Base-by-base conservation (phyloP, 2,329 filamentous ascomycete species). In the Blumeria hordei region DNA sequence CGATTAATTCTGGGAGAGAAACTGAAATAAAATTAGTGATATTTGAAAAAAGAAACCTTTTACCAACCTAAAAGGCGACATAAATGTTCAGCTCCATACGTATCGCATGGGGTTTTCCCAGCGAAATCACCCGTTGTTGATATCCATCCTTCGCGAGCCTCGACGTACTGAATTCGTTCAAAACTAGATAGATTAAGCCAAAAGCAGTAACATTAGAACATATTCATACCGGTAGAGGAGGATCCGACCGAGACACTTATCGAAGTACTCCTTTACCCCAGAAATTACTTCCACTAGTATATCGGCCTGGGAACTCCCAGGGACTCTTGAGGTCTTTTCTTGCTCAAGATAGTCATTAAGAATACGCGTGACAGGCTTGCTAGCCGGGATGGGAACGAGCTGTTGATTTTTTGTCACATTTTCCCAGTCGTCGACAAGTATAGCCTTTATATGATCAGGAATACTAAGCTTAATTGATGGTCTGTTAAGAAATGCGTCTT, bases 361-460 rank as follows among this genome's bases (percentile, higher is more conserved):
- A 58, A 98, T 86, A 60, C 78, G 71, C 59, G 76, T 78, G 57
- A 92, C 86, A 0, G 90, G 80, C 54, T 82, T 77, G 33, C 75
- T 72, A 50, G 87, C 81, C 0, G 92, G 92, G 14, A 98, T 73
- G 1, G 85, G 81, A 35, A 95, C 86, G 3, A 96, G 79, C 65
- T 90, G 85, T 61, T 87, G 79, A 65, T 93, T 92, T 70, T 95
- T 96, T 56, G 92, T 98, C 58, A 98, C 81, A 63, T 95, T 94
- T 68, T 98, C 92, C 92, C 92, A 98, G 67, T 98, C 92, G 66
- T 98, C 92, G 21, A 98, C 92, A 3, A 98, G 78, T 59, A 94
- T 76, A 14, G 85, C 86, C 71, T 96, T 95, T 60, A 98, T 74
- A 60, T 84, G 79, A 65, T 96, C 92, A 0, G 92, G 88, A 59